Base-by-base conservation (phyloP, 2,329 filamentous ascomycete species). In the Alternaria sp. region DNA sequence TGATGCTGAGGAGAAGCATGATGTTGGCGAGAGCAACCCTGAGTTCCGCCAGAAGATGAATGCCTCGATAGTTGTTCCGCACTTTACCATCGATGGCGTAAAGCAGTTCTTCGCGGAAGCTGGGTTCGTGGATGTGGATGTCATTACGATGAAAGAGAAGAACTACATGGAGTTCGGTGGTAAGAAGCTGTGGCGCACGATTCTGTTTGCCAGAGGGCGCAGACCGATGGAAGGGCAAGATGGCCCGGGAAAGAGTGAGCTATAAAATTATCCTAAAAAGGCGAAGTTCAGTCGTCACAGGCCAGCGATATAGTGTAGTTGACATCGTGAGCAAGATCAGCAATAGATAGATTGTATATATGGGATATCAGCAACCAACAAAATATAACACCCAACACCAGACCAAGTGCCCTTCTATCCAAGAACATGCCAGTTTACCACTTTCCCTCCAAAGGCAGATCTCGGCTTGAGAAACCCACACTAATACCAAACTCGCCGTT, bases 41-140 rank as follows among this genome's bases (percentile, higher is more conserved):
- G 68, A 59, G 23, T 50, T 72, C 5, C 63, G 55, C 15, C 66
- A 72, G 36, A 73, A 83, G 7, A 82, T 82, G 58, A 70, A 73
- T 5, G 78, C 84, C 36, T 90, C 88, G 0, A 85, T 93, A 19
- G 86, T 85, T 30, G 89, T 90, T 57, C 84, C 88, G 65, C 90
- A 91, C 0, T 93, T 94, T 77, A 85, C 83, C 1, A 80, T 87
- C 73, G 83, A 85, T 11, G 82, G 86, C 26, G 86, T 93, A 55
- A 83, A 81, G 70, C 77, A 80, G 21, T 85, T 92, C 67, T 93
- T 92, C 71, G 83, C 85, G 60, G 80, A 81, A n/a, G 91, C 90
- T 1, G 90, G 91, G 0, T 73, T 79, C 0, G 77, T 79, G 9
- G 83, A 83, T n/a, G 90, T 93, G 72, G 83, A 81, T 10, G 86